Evolutionary conservation across 371 early-diverging fungal species (phyloP), one percentile per base, ranked within the genome.

Genomic region (Paraphysoderma sedebokerense): DNA sequence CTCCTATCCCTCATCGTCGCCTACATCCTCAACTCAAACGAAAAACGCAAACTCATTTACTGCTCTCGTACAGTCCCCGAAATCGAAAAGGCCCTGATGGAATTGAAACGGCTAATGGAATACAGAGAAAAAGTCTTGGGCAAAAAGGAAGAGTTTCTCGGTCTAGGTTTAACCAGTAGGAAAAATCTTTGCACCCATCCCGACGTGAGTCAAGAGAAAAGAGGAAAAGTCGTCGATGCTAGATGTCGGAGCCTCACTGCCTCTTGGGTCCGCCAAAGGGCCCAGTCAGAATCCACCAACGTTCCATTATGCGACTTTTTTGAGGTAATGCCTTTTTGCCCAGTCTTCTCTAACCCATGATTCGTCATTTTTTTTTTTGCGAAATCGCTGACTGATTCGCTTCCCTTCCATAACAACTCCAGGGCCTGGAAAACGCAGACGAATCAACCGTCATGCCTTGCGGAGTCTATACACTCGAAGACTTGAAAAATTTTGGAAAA

Each of bases 41-140:
- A 87, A 49, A 79, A 84, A 49, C 62, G 95, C 33, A 98, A 98
- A 64, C 69, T 99, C 17, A 80, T 98, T 20, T 99, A 99, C 71
- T 97, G 98, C 60, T 95, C 97, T 31, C 89, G 99, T 57, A 92
- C 96, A 0, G 97, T 98, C 15, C 93, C 93, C 15, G 99, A 99
- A 64, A 92, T 99, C 53, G 98, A 99, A 57, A 99, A 99, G 65
- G 97, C 98, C 2, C 65, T 99, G 48, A 86, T 85, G 23, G 99
- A 98, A 68, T 70, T 99, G 54, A 83, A 92, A 56, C 76, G 89
- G 15, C 62, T 98, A 52, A 82, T 97, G 58, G 81, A 67, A 29
- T 98, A 90, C 63, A 69, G 98, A 12, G 47, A 60, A 32, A 48
- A 42, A 35, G 50, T 65, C 36, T 20, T 9, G 19, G 53, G 50